These are phyloP conservation scores for Przewalskia tangutica DNA, from an alignment of 257 asterid genomes.

Conservation along the genomic window DNA sequence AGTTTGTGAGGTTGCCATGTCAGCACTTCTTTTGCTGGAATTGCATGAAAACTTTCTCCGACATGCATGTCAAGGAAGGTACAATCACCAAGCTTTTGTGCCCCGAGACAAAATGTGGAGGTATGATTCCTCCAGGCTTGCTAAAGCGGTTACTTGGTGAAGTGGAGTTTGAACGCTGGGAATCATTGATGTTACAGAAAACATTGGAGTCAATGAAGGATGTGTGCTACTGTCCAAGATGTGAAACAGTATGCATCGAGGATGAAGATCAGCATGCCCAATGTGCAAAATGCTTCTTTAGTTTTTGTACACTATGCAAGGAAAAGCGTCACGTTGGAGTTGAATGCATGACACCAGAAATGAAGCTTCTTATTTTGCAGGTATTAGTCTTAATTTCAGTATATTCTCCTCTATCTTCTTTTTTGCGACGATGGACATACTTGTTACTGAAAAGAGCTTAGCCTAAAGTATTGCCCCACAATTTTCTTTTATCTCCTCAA, in stretches of 20 bases:
- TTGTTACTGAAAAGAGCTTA: background rate
- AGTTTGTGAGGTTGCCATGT: slow-evolving; percentile 68
- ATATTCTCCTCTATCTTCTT: background rate
- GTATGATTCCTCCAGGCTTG: slow-evolving; percentile 81
- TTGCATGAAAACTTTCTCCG: slow-evolving; percentile 65
- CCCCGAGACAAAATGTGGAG: slow-evolving; percentile 75
- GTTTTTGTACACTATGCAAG: slow-evolving; percentile 78
- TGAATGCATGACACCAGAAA: slow-evolving; percentile 63
- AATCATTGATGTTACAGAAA: slow-evolving; percentile 56
- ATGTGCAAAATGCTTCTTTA: slow-evolving; percentile 77
- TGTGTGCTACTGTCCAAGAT: slow-evolving; percentile 87
- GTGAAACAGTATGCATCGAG: slow-evolving; percentile 79
- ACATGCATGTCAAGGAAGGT: slow-evolving; percentile 72
- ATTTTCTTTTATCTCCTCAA: background rate
- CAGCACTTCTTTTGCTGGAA: slow-evolving; percentile 69
- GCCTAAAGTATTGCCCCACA: background rate
- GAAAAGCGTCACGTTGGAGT: slow-evolving; percentile 83
- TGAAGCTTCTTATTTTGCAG: slow-evolving; percentile 60
- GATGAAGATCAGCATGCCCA: slow-evolving; percentile 77
- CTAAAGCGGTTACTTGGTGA: slow-evolving; percentile 61
- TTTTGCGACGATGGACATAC: background rate
- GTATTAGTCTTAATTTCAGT: slow-evolving; percentile 17
- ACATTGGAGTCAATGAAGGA: slow-evolving; percentile 81
- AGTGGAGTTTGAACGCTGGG: slow-evolving; percentile 73
- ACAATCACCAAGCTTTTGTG: slow-evolving; percentile 64